Conservation (phyloP, 768 basidiomycete species). For the Strobilomyces dryophilus region DNA sequence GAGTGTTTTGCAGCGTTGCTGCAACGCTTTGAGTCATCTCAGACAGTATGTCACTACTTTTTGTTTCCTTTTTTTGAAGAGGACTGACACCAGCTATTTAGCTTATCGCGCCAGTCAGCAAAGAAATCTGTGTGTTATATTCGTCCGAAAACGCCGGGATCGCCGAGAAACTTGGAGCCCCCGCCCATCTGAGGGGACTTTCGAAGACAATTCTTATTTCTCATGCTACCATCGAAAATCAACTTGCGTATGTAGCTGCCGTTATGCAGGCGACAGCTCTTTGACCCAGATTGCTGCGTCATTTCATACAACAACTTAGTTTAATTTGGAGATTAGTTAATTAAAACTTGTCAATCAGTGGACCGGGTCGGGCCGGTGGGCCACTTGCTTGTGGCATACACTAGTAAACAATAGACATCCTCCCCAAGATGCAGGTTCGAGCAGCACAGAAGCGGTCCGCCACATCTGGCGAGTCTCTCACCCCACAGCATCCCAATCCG, state of each 20-base stretch:
- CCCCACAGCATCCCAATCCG: constrained; percentile 26
- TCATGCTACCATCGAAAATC: constrained; percentile 55
- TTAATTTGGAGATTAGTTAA: not conserved
- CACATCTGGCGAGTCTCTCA: constrained; percentile 31
- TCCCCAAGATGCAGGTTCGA: constrained; percentile 33
- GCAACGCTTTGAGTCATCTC: constrained; percentile 46
- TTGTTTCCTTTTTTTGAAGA: not conserved
- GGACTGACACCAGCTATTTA: constrained; percentile 22
- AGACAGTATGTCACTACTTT: constrained; percentile 41
- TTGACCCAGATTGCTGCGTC: not conserved
- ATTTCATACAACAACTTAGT: not conserved
- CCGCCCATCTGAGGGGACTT: constrained; percentile 40
- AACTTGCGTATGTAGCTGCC: constrained; percentile 55
- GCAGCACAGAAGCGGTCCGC: constrained; percentile 43
- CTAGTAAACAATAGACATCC: constrained; percentile 12
- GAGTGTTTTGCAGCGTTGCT: constrained; percentile 46
- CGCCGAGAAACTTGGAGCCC: constrained; percentile 48
- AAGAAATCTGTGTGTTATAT: constrained; percentile 54
- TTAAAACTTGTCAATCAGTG: too few species aligned
- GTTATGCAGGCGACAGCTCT: constrained; percentile 30
- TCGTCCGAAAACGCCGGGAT: constrained; percentile 47
- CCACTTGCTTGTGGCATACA: constrained; percentile 14
- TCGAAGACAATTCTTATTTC: constrained; percentile 47
- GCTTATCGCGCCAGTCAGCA: constrained; percentile 55
- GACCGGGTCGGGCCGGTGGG: not conserved